Evolutionary conservation across 2,329 filamentous ascomycete species (phyloP), one percentile per base, ranked within the genome.

Genomic region (Fusarium caatingaense): DNA sequence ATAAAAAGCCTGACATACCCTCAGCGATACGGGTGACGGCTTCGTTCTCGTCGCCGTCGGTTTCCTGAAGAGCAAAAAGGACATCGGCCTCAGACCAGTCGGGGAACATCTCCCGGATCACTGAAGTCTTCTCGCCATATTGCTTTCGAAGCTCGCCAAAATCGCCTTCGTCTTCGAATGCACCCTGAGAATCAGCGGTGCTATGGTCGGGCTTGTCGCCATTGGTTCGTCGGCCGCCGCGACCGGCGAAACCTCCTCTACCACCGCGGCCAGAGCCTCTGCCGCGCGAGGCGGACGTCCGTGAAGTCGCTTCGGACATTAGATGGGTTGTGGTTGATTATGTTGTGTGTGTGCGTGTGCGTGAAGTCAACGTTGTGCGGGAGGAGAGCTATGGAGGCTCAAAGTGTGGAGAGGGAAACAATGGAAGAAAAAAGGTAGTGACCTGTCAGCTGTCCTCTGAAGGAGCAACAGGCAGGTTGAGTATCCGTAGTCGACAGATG

Each of bases 51-150:
- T 96, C 92, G 76, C 92, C 93, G 76, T 93, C 88, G 60, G 91
- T 92, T 85, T 99, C 96, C 81, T 97, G 90, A 64, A 99, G 87
- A 68, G 94, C 94, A 80, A 96, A 96, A 71, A 98, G 89, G 70
- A 98, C 89, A 80, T 98, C 95, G 80, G 94, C 93, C 78, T 97
- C 93, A 75, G 94, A 95, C 96, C 95, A 98, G 81, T 94, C 92
- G 64, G 93, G 90, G 84, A 97, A 98, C 84, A 98, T 91, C 81
- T 97, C 94, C 84, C 93, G 94, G 80, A 99, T 90, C 76, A 91
- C 89, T 68, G 86, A 86, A 75, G 97, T 88, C 83, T 95, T 93
- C 77, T 85, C 84, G 77, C 92, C 88, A 79, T 97, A 96, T 80
- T 93, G 90, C 86, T 93, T 94, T 88, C 97, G 97, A 79, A 98